A percentile compares a stretch with the other conserved stretches of the same genome.
These are phyloP conservation scores for Fragaria iinumae DNA, from an alignment of 306 rosid species.

Conservation along the genomic window DNA sequence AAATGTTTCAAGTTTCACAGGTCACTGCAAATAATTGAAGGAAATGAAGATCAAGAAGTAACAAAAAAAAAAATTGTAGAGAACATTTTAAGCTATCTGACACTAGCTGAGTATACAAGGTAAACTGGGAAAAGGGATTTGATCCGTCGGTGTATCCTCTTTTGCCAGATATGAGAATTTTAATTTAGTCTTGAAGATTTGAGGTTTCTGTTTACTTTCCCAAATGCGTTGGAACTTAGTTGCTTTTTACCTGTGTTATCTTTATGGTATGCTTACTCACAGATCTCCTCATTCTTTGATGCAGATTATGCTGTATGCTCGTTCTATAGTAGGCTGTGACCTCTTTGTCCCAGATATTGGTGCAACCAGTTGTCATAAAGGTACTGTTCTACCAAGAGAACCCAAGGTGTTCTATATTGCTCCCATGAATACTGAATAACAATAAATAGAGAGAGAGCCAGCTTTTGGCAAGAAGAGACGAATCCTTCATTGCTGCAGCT, in stretches of 20 bases:
- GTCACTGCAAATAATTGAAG: neutral
- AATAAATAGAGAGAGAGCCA: neutral
- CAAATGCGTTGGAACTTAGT: neutral
- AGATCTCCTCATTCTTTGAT: conserved; percentile 24
- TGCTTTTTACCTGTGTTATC: neutral
- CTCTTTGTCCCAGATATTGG: conserved; percentile 13
- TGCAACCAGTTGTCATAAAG: conserved; percentile 16
- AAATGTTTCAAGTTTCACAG: neutral
- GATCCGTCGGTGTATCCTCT: neutral
- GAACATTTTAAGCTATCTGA: neutral
- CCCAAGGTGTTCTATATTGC: conserved; percentile 9
- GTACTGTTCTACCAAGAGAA: conserved; percentile 18
- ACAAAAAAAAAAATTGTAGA: neutral
- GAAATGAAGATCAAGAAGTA: neutral
- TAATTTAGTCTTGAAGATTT: neutral
- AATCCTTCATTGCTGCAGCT: neutral
- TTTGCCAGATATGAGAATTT: neutral
- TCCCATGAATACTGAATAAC: conserved; percentile 22
- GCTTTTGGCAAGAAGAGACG: conserved; percentile 10
- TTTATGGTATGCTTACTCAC: conserved; percentile 15
- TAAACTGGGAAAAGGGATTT: neutral
- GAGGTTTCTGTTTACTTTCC: neutral
- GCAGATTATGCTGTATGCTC: conserved; percentile 32
- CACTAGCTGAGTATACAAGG: neutral
- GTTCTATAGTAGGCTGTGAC: neutral